Base-by-base conservation (phyloP, 2,329 filamentous ascomycete genomes). In the Dryadomyces quercus-mongolicae region DNA sequence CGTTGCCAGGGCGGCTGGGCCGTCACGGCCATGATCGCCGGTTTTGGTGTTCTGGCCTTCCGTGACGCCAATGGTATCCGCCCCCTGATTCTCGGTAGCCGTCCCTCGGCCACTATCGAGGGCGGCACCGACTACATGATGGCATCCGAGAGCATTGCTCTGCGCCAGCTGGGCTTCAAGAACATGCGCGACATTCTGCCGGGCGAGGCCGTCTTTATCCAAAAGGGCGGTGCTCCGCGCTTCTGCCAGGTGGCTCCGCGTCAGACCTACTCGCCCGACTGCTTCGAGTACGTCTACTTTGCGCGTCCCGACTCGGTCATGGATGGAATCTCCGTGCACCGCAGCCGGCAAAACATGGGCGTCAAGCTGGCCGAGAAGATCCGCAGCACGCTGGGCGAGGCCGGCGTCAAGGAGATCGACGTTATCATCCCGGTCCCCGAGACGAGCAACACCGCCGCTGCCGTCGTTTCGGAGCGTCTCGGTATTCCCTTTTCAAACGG, bases 251-350 rank as follows among this genome's bases (percentile, higher is more conserved):
- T 95, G 16, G 80, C 83, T 46, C 70, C 78, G 56, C 76, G 77
- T 60, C 76, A 79, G 62, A 74, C 77, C n/a, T 95, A 95, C 65
- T 83, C 86, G 2, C 89, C 89, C 1, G 90, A 95, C 66, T 86
- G 89, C 58, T 93, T 94, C 63, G 88, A 94, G 69, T 89, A 84
- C 60, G 86, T 95, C 56, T 95, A 95, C 71, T 90, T 95, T 62
- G 85, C 88, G 16, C 77, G 90, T 2, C 88, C 88, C 1, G 90
- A 95, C 67, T 84, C 82, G 0, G 75, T 84, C 61, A 92, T 95
- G 55, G 90, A 95, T 64, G 89, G 88, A 21, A 93, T 95, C 60
- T 89, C 86, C 54, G 86, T 96, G 25, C 83, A 95, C 65, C 80
- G 83, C 60, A 89, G 85, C 61, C 81, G 91, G 52, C 84, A 92